These are phyloP conservation scores for Hypoxylon sp. DNA, from an alignment of 2,329 filamentous ascomycete species.

Conservation along the genomic window DNA sequence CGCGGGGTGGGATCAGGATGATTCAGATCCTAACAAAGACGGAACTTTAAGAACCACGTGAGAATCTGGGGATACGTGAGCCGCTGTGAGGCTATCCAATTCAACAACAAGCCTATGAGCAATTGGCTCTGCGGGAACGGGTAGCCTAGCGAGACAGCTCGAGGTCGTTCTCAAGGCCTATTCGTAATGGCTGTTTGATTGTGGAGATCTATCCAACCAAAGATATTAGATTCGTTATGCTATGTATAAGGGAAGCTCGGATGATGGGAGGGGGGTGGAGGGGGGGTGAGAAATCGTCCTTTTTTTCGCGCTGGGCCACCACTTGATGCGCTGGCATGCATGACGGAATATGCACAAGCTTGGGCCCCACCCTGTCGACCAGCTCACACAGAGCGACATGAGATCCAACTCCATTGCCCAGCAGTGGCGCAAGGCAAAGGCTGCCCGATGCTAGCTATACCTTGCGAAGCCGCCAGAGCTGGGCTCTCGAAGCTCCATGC, in stretches of 20 bases:
- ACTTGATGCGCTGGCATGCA: constrained; percentile 72
- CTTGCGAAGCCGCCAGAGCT: constrained; percentile 45
- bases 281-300: constrained; percentile 53
- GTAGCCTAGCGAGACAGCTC: constrained; percentile 56
- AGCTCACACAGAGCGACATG: constrained; percentile 57
- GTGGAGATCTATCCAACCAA: constrained; percentile 62
- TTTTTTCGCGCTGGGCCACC: constrained; percentile 61
- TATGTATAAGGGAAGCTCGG: constrained; percentile 59
- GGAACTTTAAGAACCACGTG: constrained; percentile 49
- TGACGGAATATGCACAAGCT: constrained; percentile 71
- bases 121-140: constrained; percentile 52
- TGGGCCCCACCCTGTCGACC: constrained; percentile 62
- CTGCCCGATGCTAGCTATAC: constrained; percentile 50
- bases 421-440: constrained; percentile 55
- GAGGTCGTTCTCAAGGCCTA: constrained; percentile 53
- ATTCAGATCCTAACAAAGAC: constrained; percentile 58
- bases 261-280: constrained; percentile 55
- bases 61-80: constrained; percentile 48
- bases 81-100: constrained; percentile 50
- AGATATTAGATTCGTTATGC: constrained; percentile 58
- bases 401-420: constrained; percentile 53
- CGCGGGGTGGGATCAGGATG: constrained; percentile 62
- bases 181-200: constrained; percentile 53
- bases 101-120: constrained; percentile 46
- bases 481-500: constrained; percentile 47